A percentile compares a stretch with the other conserved stretches of the same genome.
Conservation (phyloP, 352 stramenopile genomes). For the Globisporangium spinosum region DNA sequence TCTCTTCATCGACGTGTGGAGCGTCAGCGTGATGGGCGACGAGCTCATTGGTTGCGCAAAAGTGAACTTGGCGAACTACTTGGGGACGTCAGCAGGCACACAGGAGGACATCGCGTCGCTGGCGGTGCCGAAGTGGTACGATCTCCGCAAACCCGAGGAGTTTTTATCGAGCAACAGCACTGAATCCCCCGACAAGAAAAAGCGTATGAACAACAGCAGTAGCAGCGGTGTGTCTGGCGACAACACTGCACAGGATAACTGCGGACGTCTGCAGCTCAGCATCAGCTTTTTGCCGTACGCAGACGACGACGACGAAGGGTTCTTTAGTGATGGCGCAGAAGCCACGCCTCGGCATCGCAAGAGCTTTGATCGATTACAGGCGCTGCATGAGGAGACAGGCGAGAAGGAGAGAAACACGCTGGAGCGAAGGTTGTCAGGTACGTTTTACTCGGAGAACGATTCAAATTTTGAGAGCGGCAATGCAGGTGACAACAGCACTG, state of each 20-base stretch:
- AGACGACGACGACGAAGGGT: conserved; percentile 38
- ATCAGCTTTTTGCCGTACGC: conserved; percentile 72
- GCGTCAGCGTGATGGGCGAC: conserved; percentile 69
- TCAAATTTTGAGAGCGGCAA: background rate
- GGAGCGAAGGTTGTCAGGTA: conserved; percentile 10
- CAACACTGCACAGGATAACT: conserved; percentile 25
- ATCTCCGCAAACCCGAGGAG: conserved; percentile 54
- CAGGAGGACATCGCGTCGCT: conserved; percentile 68
- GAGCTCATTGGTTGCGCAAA: conserved; percentile 73
- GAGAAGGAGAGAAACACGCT: conserved; percentile 38
- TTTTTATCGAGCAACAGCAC: conserved; percentile 27
- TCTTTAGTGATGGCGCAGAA: conserved; percentile 31
- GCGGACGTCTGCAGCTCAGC: conserved; percentile 69
- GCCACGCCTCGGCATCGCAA: conserved; percentile 55
- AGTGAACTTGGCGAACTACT: conserved; percentile 72
- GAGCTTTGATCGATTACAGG: conserved; percentile 71
- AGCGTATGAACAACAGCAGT: conserved; percentile 15
- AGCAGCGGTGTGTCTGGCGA: conserved; percentile 11
- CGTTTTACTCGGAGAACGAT: conserved; percentile 14
- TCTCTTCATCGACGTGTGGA: conserved; percentile 78
- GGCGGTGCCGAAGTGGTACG: conserved; percentile 74
- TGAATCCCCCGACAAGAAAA: conserved; percentile 17
- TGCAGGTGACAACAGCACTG: background rate
- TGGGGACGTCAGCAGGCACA: conserved; percentile 52
- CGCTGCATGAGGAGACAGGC: conserved; percentile 70